Conservation (phyloP, 495 filamentous ascomycete genomes). For the Penicillium cosmopolitanum region DNA sequence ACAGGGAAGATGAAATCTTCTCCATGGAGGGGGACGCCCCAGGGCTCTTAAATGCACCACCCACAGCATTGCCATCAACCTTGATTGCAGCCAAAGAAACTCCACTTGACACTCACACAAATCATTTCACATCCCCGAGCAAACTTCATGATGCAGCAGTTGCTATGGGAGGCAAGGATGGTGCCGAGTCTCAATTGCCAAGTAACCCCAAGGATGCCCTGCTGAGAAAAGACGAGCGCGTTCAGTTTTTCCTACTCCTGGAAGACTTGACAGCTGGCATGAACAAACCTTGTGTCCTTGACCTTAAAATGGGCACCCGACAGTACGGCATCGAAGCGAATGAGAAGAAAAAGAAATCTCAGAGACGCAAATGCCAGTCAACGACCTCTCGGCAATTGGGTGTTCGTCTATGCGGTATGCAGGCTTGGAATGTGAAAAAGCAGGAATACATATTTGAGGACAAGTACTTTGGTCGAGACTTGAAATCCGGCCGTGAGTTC, state of each 20-base stretch:
- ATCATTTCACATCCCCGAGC: conserved; percentile 6
- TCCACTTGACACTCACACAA: not conserved
- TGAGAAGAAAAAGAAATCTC: conserved; percentile 90
- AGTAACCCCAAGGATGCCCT: conserved; percentile 83
- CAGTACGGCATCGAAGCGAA: conserved; percentile 95
- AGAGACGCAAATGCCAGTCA: conserved; percentile 86
- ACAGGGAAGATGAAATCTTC: conserved; percentile 76
- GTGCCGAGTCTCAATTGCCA: conserved; percentile 43
- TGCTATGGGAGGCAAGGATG: conserved; percentile 11
- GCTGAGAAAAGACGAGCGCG: conserved; percentile 66
- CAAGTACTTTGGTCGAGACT: conserved; percentile 92
- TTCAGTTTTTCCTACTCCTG: conserved; percentile 92
- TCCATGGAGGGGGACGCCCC: conserved; percentile 65
- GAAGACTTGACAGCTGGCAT: conserved; percentile 97
- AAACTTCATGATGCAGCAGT: conserved; percentile 11
- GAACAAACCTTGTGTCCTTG: conserved; percentile 93
- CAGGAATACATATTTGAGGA: conserved; percentile 88
- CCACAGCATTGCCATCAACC: not conserved
- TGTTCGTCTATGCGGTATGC: conserved; percentile 92
- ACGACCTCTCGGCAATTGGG: conserved; percentile 92
- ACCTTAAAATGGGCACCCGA: conserved; percentile 98
- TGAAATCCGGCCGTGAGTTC: conserved; percentile 89
- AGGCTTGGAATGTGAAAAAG: conserved; percentile 87
- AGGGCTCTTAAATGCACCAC: conserved; percentile 17
- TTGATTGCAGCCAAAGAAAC: conserved; percentile 6